phyloP scores from a whole-genome alignment of 2,329 filamentous ascomycete species.

The Botrytis elliptica region DNA sequence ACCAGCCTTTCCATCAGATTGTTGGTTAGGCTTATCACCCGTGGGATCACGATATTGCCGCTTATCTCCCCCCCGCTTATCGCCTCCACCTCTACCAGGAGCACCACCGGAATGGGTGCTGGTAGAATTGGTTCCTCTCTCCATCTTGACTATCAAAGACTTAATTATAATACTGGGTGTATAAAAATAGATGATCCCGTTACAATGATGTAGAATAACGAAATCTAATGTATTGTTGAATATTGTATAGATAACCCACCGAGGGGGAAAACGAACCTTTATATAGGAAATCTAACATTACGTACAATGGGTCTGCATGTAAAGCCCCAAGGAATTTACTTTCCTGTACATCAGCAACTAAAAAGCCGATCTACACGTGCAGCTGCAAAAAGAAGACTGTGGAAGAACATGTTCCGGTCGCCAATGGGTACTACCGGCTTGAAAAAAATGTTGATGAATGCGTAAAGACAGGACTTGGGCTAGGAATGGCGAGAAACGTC shows the following conservation, averaged over 20 bases:
- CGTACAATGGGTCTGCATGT: not conserved
- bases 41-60: not conserved
- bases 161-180: not conserved
- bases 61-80: not conserved
- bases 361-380: not conserved
- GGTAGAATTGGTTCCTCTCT: not conserved
- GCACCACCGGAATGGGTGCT: not conserved
- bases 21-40: not conserved
- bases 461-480: not conserved
- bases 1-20: fast-evolving
- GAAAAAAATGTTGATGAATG: not conserved
- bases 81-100: not conserved
- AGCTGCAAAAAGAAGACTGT: not conserved
- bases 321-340: not conserved
- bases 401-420: not conserved
- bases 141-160: not conserved
- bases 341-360: not conserved
- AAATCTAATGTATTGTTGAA: not conserved
- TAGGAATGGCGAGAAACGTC: not conserved
- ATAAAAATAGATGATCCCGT: not conserved
- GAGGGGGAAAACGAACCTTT: not conserved
- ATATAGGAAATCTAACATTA: not conserved
- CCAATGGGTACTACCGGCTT: not conserved
- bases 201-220: not conserved
- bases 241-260: not conserved